phyloP scores from a whole-genome alignment of 495 filamentous ascomycete genomes.

The Penicillium argentinense region DNA sequence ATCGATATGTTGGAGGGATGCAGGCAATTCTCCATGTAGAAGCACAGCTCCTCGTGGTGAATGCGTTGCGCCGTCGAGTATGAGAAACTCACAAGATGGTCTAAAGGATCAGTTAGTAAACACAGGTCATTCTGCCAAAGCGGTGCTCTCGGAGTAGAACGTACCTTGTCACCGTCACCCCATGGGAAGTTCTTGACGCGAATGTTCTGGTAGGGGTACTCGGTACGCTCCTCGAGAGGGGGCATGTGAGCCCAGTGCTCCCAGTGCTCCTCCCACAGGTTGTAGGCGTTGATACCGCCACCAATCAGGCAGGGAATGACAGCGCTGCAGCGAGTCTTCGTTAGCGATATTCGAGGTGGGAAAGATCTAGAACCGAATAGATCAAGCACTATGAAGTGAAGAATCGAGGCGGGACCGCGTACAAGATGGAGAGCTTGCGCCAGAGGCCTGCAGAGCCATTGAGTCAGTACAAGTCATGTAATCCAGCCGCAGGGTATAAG shows the following conservation, averaged over 20 bases:
- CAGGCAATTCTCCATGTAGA: too few species aligned
- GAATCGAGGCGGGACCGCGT: slow-evolving; percentile 33
- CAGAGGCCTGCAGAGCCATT: slow-evolving; percentile 69
- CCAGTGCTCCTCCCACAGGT: slow-evolving; percentile 93
- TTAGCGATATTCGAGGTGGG: neutral
- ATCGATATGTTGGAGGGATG: too few species aligned
- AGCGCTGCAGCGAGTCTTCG: slow-evolving; percentile 46
- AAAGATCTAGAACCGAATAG: too few species aligned
- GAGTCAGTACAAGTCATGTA: slow-evolving; percentile 29
- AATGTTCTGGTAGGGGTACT: slow-evolving; percentile 96
- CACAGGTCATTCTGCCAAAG: neutral
- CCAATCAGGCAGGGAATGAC: slow-evolving; percentile 69
- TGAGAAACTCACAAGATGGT: slow-evolving; percentile 63
- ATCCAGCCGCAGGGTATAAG: neutral
- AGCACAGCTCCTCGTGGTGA: too few species aligned
- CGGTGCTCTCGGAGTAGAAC: slow-evolving; percentile 21
- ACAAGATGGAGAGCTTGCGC: slow-evolving; percentile 94
- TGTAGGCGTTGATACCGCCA: slow-evolving; percentile 75
- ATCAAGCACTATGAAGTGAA: neutral
- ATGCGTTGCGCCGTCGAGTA: neutral
- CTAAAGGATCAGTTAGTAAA: slow-evolving; percentile 40
- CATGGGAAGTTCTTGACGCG: slow-evolving; percentile 86
- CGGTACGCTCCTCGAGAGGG: slow-evolving; percentile 79
- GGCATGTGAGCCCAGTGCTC: slow-evolving; percentile 87
- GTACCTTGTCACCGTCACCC: slow-evolving; percentile 90